Base-by-base conservation (phyloP, 495 filamentous ascomycete species). In the Trichodelitschia bisporula region DNA sequence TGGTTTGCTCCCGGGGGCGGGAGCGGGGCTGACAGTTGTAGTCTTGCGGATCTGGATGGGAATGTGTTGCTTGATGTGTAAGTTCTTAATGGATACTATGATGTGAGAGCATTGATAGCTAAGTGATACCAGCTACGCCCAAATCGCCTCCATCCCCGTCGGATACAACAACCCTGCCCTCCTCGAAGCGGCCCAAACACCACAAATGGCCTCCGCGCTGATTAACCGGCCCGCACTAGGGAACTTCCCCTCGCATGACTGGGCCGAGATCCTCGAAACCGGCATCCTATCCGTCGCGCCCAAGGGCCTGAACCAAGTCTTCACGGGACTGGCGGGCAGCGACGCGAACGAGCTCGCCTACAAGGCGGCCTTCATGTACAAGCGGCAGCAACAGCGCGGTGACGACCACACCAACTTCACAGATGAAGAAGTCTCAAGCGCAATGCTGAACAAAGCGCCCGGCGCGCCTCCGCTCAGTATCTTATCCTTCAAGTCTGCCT, bases 271-370 rank as follows among this genome's bases (percentile, higher is more conserved):
- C 36, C 66, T 97, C 38, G 66, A 72, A 54, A 75, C 71, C n/a
- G 82, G 82, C 47, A 66, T 91, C 29, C 67, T 97, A 37, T 70
- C 64, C 44, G 84, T 77, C 30, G 82, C 89, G 4, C 86, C 86
- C 28, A 79, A 75, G 49, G 86, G 89, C 12, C 58, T 92, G 41
- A 56, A 89, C 61, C 80, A 95, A 51, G 86, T 97, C 42, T 95
- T 95, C 63, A 97, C 86, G 15, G 84, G 74, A 40, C 78, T 82
- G 68, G 69, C 84, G 31, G 86, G 86, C 40, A 91, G 80, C 5
- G 86, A 97, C 47, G 89, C 86, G 51, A 95, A 93, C 58, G 89
- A 99, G 54, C 80, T 79, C n/a, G 89, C 89, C 30, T 99, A 83
- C 64, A 97, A 97, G 54, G 86, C 86, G 21, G 86, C 86, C 33